Base-by-base conservation (phyloP, 2,329 filamentous ascomycete genomes). In the Ramularia collo-cygni region DNA sequence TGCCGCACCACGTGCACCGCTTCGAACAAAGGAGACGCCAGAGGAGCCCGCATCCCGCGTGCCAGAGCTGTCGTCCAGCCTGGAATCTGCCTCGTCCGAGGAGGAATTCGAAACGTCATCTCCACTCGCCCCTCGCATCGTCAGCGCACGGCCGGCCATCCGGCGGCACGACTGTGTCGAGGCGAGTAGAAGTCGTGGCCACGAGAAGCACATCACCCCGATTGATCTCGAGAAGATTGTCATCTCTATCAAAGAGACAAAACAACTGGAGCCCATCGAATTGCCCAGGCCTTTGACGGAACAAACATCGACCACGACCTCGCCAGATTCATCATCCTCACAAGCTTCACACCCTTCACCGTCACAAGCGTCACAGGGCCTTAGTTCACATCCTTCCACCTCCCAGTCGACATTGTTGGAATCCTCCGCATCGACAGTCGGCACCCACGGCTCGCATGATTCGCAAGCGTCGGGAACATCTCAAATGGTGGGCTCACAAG, bases 171-270 rank as follows among this genome's bases (percentile, higher is more conserved):
- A 89, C 60, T 89, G 83, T 8, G 80, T 73, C 56, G 76, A 58
- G 60, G 74, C 76, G 62, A 50, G 35, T 17, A 76, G 84, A 44
- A 85, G 81, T 59, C 78, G 83, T 49, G 81, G 81, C 50, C 79
- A 73, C 40, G 85, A 92, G 50, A 83, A 85, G 57, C 89, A 95
- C 66, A 90, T 95, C 52, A 93, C 88, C n/a, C 87, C 90, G 5
- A 77, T 86, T 57, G 85, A 92, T 55, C 74, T 96, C 19, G 87
- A 95, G 65, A 93, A 93, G 69, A 93, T 96, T 77, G 86, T 95
- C 29, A 79, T 85, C 41, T 87, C 83, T 28, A 95, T 95, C 60
- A 85, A 93, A 64, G 83, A 92, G 64, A 87, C 85, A 65, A 79
- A 80, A 63, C 74, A 75, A 32, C 70, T 90, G 15, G 71, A 76